Evolutionary conservation across 257 asterid species (phyloP), one percentile per base, ranked within the genome.

Genomic region (Penstemon eatonii): DNA sequence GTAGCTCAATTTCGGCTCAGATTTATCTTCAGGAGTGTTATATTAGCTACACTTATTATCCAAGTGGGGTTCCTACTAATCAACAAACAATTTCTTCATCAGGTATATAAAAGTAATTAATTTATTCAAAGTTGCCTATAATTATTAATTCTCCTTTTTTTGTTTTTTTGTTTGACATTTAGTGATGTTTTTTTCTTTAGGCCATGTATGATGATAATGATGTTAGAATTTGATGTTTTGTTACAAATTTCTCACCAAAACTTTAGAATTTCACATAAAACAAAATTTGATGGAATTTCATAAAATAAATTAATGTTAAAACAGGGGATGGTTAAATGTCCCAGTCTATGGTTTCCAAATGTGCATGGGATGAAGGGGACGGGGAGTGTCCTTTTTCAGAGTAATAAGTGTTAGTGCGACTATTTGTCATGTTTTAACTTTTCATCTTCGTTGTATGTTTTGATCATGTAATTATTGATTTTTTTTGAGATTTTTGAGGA

Each of bases 1-100:
- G 86, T 4, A 5, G 80, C 45, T 62, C 95, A 0, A 68, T 86
- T 64, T 88, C 95, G 2, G 97, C 90, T 2, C 95, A 90, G 63
- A 72, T 90, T 5, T 90, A 86, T 71, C 84, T 90, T 9, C 87
- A 84, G 37, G 52, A 64, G 68, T 93, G 97, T 79, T 93, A 86
- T 13, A 73, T 90, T 25, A 88, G 89, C 78, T 93, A 90, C 72
- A 69, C 86, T 19, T 92, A 89, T 38, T 92, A 89, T 49, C 96
- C 96, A 5, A 80, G 69, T 73, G 97, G 98, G 58, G 91, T 85
- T 9, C 88, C 87, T 59, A 59, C 11, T 37, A 54, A 61, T 40
- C 79, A 50, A 11, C 68, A 74, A n/a, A 65, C 89, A 19, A 11
- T 74, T 11, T 72, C 95, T 2, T 68, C 96, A 41, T 67, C 89